Percentiles rank a stretch among this genome's conserved stretches.
These are phyloP conservation scores for Aspergillus sp. DNA, from an alignment of 2,329 filamentous ascomycete species.

Conservation along the genomic window DNA sequence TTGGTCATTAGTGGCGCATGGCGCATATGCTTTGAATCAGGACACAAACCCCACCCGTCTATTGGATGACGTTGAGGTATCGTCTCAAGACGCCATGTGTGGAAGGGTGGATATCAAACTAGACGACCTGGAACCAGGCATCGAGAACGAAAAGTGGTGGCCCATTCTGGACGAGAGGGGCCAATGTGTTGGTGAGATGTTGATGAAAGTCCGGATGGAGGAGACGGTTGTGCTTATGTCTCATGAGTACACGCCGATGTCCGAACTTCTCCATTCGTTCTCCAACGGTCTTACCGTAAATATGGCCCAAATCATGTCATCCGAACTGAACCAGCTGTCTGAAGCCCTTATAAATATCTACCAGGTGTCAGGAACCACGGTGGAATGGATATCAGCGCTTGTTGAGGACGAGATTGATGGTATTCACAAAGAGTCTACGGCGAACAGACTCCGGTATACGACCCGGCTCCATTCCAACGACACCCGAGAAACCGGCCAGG, in stretches of 20 bases:
- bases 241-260: conserved; percentile 79
- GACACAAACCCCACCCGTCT: conserved; percentile 42
- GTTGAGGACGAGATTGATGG: conserved; percentile 98
- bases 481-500: conserved; percentile 55
- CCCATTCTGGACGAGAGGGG: conserved; percentile 74
- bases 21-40: conserved; percentile 42
- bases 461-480: conserved; percentile 65
- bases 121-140: conserved; percentile 73
- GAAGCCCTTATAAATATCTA: conserved; percentile 92
- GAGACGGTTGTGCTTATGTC: conserved; percentile 87
- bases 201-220: conserved; percentile 79
- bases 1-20: conserved; percentile 50
- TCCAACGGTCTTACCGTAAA: conserved; percentile 79
- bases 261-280: conserved; percentile 81
- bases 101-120: conserved; percentile 75
- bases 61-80: conserved; percentile 48
- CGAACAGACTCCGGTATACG: conserved; percentile 61
- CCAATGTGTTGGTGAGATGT: conserved; percentile 76
- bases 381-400: conserved; percentile 87
- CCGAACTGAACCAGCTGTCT: conserved; percentile 74
- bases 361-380: conserved; percentile 80
- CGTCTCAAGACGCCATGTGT: conserved; percentile 47
- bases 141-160: conserved; percentile 86
- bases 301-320: conserved; percentile 75
- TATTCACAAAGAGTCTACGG: conserved; percentile 75